A percentile compares a stretch with the other conserved stretches of the same genome.
These are phyloP conservation scores for Mallotus nudiflorus DNA, from an alignment of 345 rosid species.

Conservation along the genomic window DNA sequence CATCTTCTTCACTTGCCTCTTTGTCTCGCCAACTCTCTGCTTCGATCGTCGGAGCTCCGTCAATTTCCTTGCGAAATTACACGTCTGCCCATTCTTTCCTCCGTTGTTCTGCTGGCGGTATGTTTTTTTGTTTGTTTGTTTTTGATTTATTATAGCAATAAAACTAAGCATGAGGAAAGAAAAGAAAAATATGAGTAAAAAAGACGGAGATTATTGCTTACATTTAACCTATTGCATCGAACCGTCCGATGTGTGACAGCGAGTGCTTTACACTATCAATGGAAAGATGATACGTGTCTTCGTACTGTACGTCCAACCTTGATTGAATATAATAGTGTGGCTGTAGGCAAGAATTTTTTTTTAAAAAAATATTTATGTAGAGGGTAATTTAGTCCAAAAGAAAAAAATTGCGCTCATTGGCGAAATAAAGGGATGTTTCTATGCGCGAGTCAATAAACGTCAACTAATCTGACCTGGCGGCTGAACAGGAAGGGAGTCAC, in stretches of 20 bases:
- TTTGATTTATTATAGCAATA: no score
- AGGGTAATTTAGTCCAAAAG: constrained; percentile 34
- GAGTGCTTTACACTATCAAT: no score
- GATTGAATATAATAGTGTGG: no score
- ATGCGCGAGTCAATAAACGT: not conserved
- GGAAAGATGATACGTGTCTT: no score
- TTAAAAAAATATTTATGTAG: constrained; percentile 4
- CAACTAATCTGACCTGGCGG: constrained; percentile 1
- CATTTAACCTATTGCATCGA: no score
- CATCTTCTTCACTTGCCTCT: not conserved
- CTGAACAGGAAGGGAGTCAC: constrained; percentile 18
- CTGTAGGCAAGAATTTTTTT: no score
- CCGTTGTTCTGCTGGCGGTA: constrained; percentile 11
- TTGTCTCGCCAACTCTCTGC: constrained; percentile 4
- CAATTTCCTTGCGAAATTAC: constrained; percentile 10
- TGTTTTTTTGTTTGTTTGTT: not conserved
- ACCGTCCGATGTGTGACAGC: no score
- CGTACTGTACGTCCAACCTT: no score
- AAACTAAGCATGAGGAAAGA: no score
- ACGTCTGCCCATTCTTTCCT: constrained; percentile 8
- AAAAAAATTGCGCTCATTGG: constrained; percentile 15
- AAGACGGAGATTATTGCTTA: not conserved
- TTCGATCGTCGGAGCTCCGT: constrained; percentile 1
- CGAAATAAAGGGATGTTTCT: no score
- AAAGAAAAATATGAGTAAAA: constrained; percentile 3